Conservation (phyloP, 768 basidiomycete species). For the Mycena polygramma region DNA sequence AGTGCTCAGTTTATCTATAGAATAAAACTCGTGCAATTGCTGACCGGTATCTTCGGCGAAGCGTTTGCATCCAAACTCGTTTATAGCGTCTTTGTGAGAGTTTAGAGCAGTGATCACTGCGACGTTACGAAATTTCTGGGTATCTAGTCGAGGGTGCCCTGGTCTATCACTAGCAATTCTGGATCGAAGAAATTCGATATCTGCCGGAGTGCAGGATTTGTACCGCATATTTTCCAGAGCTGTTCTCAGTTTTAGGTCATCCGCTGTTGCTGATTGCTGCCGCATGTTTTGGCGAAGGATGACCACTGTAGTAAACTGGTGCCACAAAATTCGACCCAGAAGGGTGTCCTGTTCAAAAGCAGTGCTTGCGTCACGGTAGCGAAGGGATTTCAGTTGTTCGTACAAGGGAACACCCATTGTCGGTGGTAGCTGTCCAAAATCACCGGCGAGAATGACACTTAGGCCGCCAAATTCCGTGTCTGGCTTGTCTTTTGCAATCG, state of each 20-base stretch:
- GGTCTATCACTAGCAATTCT: slow-evolving; percentile 33
- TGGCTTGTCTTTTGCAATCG: slow-evolving; percentile 29
- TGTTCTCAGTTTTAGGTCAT: slow-evolving; percentile 28
- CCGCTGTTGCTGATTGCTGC: slow-evolving; percentile 39
- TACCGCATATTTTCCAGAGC: slow-evolving; percentile 39
- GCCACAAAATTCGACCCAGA: slow-evolving; percentile 47
- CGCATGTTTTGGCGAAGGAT: slow-evolving; percentile 51
- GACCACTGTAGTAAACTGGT: slow-evolving; percentile 48
- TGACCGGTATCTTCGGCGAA: slow-evolving; percentile 8
- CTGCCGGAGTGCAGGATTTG: slow-evolving; percentile 29
- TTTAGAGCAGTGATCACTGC: slow-evolving; percentile 5
- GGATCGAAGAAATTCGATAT: slow-evolving; percentile 40
- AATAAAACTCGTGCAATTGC: neutral
- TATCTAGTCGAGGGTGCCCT: neutral
- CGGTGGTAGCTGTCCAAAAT: slow-evolving; percentile 50
- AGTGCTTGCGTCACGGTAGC: neutral
- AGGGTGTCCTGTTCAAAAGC: slow-evolving; percentile 36
- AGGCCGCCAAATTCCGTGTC: slow-evolving; percentile 44
- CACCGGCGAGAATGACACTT: slow-evolving; percentile 50
- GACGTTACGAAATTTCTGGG: neutral
- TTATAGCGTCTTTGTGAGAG: slow-evolving; percentile 1
- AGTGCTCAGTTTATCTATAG: slow-evolving; percentile 1
- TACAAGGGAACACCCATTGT: slow-evolving; percentile 39
- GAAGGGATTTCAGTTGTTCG: too few relatives aligned
- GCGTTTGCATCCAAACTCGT: neutral